Conservation (phyloP, 805 yeast genomes). For the Ogataea saltuana region DNA sequence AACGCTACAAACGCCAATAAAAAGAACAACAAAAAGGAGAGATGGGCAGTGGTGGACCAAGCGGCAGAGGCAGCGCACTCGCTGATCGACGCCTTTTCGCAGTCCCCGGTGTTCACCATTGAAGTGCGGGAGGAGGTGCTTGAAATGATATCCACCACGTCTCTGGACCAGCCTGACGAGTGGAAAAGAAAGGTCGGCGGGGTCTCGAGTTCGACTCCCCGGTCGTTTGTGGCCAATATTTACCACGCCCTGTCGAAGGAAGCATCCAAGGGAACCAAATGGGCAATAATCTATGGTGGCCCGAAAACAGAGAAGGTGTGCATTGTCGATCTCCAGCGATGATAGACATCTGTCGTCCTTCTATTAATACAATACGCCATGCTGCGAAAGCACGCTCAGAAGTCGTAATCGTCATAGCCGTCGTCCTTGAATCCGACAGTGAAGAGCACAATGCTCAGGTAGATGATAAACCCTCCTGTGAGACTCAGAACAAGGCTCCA, state of each 20-base stretch:
- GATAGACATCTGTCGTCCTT: no score
- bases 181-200: slow-evolving; percentile 84
- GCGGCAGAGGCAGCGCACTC: slow-evolving; percentile 60
- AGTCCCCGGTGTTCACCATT: slow-evolving; percentile 73
- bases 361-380: no score
- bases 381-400: no score
- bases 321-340: slow-evolving; percentile 65
- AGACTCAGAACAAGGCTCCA: slow-evolving; percentile 59
- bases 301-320: slow-evolving; percentile 74
- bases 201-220: slow-evolving; percentile 73
- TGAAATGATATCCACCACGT: slow-evolving; percentile 77
- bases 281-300: slow-evolving; percentile 79
- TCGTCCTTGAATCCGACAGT: slow-evolving; percentile 68
- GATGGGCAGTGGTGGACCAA: slow-evolving; percentile 74
- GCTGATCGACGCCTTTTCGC: slow-evolving; percentile 54
- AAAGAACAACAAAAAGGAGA: slow-evolving; percentile 72
- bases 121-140: slow-evolving; percentile 84
- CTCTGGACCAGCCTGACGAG: slow-evolving; percentile 76
- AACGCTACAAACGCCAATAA: slow-evolving; percentile 79
- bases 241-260: slow-evolving; percentile 75
- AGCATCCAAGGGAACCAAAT: slow-evolving; percentile 63
- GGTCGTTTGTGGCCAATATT: slow-evolving; percentile 75
- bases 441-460: slow-evolving; percentile 79
- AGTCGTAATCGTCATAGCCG: slow-evolving; percentile 43
- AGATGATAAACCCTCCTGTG: slow-evolving; percentile 80